These are phyloP conservation scores for Schizophyllum commune DNA, from an alignment of 1,284 basidiomycete species.

Conservation along the genomic window DNA sequence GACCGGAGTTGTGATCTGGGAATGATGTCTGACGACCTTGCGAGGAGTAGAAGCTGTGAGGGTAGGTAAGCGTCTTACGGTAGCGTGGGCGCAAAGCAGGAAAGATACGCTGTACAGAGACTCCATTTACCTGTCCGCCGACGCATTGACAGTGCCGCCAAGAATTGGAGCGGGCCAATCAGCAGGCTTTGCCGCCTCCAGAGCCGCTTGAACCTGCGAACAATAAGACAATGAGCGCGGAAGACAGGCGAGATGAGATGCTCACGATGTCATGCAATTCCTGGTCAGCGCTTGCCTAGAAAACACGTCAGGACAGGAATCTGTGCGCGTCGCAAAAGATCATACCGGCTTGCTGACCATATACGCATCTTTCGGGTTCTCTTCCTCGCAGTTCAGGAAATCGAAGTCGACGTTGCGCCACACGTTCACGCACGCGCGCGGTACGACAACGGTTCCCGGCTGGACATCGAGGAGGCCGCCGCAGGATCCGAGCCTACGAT, in stretches of 20 bases:
- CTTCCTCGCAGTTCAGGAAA: constrained; percentile 39
- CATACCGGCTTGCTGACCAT: constrained; percentile 62
- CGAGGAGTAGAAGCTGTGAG: constrained; percentile 71
- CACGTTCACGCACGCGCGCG: constrained; percentile 59
- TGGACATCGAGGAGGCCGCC: constrained; percentile 66
- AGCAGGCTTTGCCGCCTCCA: constrained; percentile 37
- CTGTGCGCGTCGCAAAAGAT: constrained; percentile 7
- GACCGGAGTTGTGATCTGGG: constrained; percentile 61
- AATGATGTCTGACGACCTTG: constrained; percentile 79
- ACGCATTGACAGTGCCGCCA: constrained; percentile 54
- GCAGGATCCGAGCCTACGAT: constrained; percentile 65
- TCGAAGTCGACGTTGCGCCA: constrained; percentile 75
- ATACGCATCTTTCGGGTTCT: constrained; percentile 45
- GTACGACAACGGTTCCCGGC: constrained; percentile 69
- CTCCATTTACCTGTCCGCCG: constrained; percentile 58
- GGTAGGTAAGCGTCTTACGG: constrained; percentile 5
- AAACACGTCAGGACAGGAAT: neutral
- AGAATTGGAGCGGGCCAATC: constrained; percentile 32
- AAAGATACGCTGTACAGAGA: neutral
- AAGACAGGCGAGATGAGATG: constrained; percentile 5
- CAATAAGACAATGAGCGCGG: neutral
- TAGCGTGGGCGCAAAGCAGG: constrained; percentile 1
- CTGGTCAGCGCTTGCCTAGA: constrained; percentile 46
- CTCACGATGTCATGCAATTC: constrained; percentile 42
- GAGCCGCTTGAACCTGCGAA: constrained; percentile 37